Percentiles rank a stretch among this genome's conserved stretches.
phyloP scores from a whole-genome alignment of 371 early-diverging fungal genomes.

The Dinochytrium kinnereticum region DNA sequence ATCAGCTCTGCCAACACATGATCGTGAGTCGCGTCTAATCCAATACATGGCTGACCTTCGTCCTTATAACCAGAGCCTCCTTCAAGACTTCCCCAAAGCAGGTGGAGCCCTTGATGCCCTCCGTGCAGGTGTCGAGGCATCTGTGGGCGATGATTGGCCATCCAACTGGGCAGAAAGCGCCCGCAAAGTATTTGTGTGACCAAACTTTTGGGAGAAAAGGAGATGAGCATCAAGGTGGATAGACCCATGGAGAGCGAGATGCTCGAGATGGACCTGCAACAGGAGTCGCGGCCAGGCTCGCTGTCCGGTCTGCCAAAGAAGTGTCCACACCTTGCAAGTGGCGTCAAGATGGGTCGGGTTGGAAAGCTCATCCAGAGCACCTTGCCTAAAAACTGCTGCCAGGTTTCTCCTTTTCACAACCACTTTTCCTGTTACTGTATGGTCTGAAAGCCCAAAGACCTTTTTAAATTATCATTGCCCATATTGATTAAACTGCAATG shows the following conservation, averaged over 20 bases:
- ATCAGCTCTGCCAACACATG: conserved; percentile 62
- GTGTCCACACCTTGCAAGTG: conserved; percentile 32
- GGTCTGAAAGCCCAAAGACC: no score
- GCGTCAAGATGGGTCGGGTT: conserved; percentile 26
- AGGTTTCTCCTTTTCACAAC: conserved; percentile 5
- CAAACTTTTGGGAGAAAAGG: no score
- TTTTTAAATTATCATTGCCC: neutral
- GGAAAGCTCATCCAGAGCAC: conserved; percentile 19
- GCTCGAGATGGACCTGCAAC: no score
- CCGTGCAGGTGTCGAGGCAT: neutral
- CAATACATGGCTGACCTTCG: neutral
- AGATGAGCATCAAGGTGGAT: no score
- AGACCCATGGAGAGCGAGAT: no score
- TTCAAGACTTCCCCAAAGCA: neutral
- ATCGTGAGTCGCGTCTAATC: conserved; percentile 29
- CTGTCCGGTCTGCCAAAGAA: conserved; percentile 14
- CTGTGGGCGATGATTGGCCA: neutral
- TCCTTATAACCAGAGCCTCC: neutral
- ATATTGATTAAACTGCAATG: no score
- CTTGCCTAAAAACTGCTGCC: conserved; percentile 12
- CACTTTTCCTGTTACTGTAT: no score
- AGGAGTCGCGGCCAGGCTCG: no score
- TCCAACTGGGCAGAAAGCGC: neutral
- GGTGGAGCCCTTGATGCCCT: neutral
- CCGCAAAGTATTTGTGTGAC: no score